phyloP scores from a whole-genome alignment of 768 basidiomycete genomes.

The Kwoniella sp. region DNA sequence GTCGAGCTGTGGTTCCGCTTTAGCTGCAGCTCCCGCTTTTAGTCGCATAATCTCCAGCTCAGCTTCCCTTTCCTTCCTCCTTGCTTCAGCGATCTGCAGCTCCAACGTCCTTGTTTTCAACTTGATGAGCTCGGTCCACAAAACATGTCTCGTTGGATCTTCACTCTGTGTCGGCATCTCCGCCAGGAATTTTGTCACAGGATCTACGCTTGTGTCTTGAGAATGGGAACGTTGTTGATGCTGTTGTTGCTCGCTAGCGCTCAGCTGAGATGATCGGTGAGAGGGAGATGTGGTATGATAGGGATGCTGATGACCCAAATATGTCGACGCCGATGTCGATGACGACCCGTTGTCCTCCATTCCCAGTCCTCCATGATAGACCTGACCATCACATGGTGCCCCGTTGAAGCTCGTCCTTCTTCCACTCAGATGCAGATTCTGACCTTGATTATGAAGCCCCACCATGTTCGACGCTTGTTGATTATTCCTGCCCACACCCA shows the following conservation, averaged over 20 bases:
- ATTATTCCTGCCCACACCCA: background rate
- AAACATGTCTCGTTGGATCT: constrained; percentile 34
- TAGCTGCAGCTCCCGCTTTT: constrained; percentile 23
- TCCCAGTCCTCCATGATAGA: background rate
- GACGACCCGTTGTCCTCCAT: background rate
- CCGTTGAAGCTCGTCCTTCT: background rate
- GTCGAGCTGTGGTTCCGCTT: background rate
- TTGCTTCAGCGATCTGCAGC: constrained; percentile 52
- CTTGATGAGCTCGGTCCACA: constrained; percentile 46
- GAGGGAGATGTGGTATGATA: background rate
- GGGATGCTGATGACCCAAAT: background rate
- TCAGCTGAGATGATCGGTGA: background rate
- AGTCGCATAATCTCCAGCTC: constrained; percentile 45
- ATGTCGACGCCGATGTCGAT: background rate
- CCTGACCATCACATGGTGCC: background rate
- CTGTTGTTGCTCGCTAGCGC: background rate
- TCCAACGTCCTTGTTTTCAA: constrained; percentile 43
- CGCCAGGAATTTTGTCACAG: constrained; percentile 27
- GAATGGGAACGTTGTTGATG: background rate
- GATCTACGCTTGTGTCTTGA: background rate
- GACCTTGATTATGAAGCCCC: background rate
- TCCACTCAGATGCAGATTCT: background rate
- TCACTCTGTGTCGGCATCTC: constrained; percentile 39
- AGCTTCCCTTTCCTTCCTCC: constrained; percentile 48
- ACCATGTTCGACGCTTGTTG: background rate